These are phyloP conservation scores for Kalmanozyma brasiliensis DNA, from an alignment of 1,284 basidiomycete genomes.

Conservation along the genomic window DNA sequence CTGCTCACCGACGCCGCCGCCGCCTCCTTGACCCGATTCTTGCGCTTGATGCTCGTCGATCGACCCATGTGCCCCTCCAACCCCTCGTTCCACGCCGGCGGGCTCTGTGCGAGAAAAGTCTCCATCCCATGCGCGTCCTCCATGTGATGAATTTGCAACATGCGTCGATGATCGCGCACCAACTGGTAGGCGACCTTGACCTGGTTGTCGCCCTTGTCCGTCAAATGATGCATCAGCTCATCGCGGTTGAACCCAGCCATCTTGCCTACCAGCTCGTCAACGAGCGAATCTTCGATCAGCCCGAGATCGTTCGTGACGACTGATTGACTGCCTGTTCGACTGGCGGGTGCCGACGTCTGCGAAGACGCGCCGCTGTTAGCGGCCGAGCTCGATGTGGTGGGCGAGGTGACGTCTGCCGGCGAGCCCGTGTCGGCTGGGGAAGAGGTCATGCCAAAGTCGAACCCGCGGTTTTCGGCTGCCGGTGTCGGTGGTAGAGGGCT, in stretches of 20 bases:
- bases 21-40: slow-evolving; percentile 25
- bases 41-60: slow-evolving; percentile 51
- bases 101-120: slow-evolving; percentile 71
- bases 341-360: slow-evolving; percentile 27
- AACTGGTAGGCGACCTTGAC: slow-evolving; percentile 97
- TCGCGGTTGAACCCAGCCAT: slow-evolving; percentile 82
- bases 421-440: slow-evolving; percentile 34
- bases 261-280: slow-evolving; percentile 80
- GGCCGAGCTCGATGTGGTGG: slow-evolving; percentile 18
- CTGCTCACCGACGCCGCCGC: slow-evolving; percentile 8
- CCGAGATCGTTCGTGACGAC: slow-evolving; percentile 73
- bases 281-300: slow-evolving; percentile 86
- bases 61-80: slow-evolving; percentile 62
- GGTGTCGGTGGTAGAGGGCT: slow-evolving; percentile 83
- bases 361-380: slow-evolving; percentile 25
- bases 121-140: slow-evolving; percentile 69
- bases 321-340: slow-evolving; percentile 31
- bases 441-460: slow-evolving; percentile 68
- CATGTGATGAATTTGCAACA: slow-evolving; percentile 75
- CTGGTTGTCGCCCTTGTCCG: slow-evolving; percentile 87
- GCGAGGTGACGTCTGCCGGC: slow-evolving; percentile 30
- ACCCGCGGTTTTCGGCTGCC: slow-evolving; percentile 70
- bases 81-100: slow-evolving; percentile 71
- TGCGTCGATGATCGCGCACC: slow-evolving; percentile 85
- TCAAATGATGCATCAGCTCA: slow-evolving; percentile 85